Base-by-base conservation (phyloP, 768 basidiomycete species). In the Gymnopilus junonius region DNA sequence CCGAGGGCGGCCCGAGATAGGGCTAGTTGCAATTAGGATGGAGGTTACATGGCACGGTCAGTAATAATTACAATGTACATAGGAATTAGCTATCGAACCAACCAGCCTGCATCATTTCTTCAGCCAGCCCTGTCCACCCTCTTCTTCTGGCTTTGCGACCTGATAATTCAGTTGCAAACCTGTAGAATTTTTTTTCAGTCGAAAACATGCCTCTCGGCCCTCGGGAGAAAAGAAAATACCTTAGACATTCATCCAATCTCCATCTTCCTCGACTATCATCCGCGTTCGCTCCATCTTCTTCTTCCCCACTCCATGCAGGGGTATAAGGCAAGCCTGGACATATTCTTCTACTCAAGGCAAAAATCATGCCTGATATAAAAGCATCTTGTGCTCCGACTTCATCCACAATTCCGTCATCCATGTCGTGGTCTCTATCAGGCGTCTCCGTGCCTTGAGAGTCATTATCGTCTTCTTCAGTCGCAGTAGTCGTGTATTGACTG, bases 331-430 rank as follows among this genome's bases (percentile, higher is more conserved):
- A 75, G 0, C 93, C 92, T 32, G 93, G 93, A 50, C 88, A 76
- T 56, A 93, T 76, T 46, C 86, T 81, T 67, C 92, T 78, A 59
- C 88, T 93, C 66, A 95, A 71, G 0, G 92, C 86, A 73, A 86
- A 94, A 58, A 95, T 90, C 92, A 95, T 94, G 8, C 92, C 93
- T 0, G 90, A 88, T n/a, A 93, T 84, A 67, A 93, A 93, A 3
- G 92, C 92, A 61, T 91, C 89, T 67, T 93, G 90, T 1, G 90
- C 88, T 1, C 92, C 92, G 10, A 88, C 84, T 66, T 93, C 92
- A 69, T 93, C 92, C 8, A 87, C 77, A 2, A 84, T 75, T 25
- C 78, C 79, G 17, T 80, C 82, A 48, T 78, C 77, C 3, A 68
- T 71, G 8, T 77, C 76, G 50, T 75, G 70, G 25, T 76, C 71